Conservation (phyloP, 768 basidiomycete genomes). For the Mycena vitilis region DNA sequence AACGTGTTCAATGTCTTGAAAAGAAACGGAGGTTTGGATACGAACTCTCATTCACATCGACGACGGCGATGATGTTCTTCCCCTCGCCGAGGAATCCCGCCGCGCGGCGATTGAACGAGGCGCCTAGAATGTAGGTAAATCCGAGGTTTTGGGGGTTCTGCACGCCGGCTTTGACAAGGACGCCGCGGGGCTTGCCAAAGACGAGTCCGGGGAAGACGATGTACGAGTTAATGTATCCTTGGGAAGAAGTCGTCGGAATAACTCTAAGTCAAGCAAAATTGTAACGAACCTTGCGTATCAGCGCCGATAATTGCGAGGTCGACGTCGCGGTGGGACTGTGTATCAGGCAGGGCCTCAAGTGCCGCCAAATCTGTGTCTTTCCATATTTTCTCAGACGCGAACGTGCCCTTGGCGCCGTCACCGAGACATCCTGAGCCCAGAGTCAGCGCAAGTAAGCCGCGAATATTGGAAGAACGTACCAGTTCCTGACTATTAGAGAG, state of each 20-base stretch:
- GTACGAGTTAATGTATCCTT: slow-evolving; percentile 22
- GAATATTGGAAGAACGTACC: background rate
- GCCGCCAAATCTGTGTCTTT: slow-evolving; percentile 58
- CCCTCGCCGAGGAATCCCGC: slow-evolving; percentile 22
- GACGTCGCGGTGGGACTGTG: slow-evolving; percentile 61
- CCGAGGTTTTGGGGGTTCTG: slow-evolving; percentile 40
- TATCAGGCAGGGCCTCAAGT: slow-evolving; percentile 57
- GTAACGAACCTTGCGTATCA: slow-evolving; percentile 54
- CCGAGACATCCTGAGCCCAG: slow-evolving; percentile 49
- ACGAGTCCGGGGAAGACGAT: slow-evolving; percentile 23
- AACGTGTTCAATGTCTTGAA: background rate
- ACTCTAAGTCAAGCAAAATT: no score
- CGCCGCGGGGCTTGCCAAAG: slow-evolving; percentile 42
- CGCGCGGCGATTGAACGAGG: slow-evolving; percentile 15
- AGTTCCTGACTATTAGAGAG: slow-evolving; percentile 14
- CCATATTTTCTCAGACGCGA: slow-evolving; percentile 53
- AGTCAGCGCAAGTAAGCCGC: background rate
- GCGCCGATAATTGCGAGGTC: slow-evolving; percentile 62
- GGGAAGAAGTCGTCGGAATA: background rate
- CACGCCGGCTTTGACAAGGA: slow-evolving; percentile 50
- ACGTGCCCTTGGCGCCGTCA: slow-evolving; percentile 57
- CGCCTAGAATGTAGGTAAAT: background rate
- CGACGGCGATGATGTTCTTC: slow-evolving; percentile 16
- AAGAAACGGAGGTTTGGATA: background rate
- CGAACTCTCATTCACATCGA: slow-evolving; percentile 28